Conservation (phyloP, 495 filamentous ascomycete genomes). For the Aspergillus egyptiacus region DNA sequence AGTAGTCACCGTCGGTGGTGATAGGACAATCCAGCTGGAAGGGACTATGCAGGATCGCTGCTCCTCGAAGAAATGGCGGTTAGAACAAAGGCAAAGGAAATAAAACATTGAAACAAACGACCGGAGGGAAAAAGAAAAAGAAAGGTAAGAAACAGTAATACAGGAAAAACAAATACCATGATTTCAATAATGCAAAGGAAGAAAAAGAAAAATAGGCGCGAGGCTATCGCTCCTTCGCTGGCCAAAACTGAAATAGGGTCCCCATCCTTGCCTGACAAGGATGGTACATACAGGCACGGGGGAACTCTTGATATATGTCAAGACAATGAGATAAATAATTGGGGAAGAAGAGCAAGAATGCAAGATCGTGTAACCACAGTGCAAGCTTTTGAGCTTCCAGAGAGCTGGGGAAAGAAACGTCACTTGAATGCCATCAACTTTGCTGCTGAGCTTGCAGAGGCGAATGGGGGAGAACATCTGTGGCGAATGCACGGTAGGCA, state of each 20-base stretch:
- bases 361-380: constrained; percentile 17
- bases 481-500: constrained; percentile 5
- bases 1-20: constrained; percentile 40
- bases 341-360: constrained; percentile 2
- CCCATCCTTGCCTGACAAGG: constrained; percentile 23
- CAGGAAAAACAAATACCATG: constrained; percentile 16
- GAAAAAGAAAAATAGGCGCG: constrained; percentile 17
- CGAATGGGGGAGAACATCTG: neutral
- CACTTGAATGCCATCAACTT: constrained; percentile 17
- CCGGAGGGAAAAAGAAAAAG: constrained; percentile 12
- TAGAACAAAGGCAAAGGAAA: constrained; percentile 7
- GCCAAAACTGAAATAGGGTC: constrained; percentile 22
- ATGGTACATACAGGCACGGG: constrained; percentile 14
- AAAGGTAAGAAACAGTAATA: constrained; percentile 16
- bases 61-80: constrained; percentile 23
- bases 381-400: constrained; percentile 12
- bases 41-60: constrained; percentile 33
- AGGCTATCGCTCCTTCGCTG: constrained; percentile 17
- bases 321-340: constrained; percentile 17
- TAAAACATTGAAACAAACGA: constrained; percentile 9
- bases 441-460: constrained; percentile 12
- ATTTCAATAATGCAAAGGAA: constrained; percentile 16
- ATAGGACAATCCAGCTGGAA: constrained; percentile 36
- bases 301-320: constrained; percentile 17
- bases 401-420: constrained; percentile 14